Percentiles rank a stretch among this genome's conserved stretches.
phyloP scores from a whole-genome alignment of 192 early-diverging fungal species.

The Entomortierella chlamydospora region DNA sequence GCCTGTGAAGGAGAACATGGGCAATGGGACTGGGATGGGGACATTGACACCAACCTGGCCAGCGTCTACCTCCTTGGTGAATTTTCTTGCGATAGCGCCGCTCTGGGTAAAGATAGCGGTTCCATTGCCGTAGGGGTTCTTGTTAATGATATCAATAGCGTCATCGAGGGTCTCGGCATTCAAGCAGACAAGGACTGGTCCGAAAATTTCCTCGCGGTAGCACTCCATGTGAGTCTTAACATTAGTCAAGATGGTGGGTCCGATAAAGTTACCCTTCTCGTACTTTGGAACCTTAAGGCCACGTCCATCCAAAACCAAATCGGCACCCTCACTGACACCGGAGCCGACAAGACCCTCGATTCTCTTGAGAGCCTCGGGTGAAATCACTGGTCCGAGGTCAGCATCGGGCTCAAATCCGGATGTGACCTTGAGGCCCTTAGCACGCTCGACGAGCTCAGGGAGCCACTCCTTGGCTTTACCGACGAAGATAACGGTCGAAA shows the following conservation, averaged over 20 bases:
- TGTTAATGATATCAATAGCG: constrained; percentile 90
- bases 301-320: constrained; percentile 90
- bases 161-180: constrained; percentile 89
- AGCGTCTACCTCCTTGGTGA: constrained; percentile 88
- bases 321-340: constrained; percentile 88
- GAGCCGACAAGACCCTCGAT: constrained; percentile 83
- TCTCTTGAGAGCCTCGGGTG: constrained; percentile 79
- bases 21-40: constrained; percentile 96
- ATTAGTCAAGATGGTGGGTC: constrained; percentile 88
- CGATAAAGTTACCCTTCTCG: constrained; percentile 94
- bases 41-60: constrained; percentile 93
- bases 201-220: constrained; percentile 97
- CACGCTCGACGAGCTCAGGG: constrained; percentile 89
- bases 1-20: constrained; percentile 98
- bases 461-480: constrained; percentile 87
- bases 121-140: constrained; percentile 90
- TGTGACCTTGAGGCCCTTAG: constrained; percentile 83
- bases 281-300: constrained; percentile 76
- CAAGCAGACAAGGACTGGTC: constrained; percentile 89
- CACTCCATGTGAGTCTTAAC: constrained; percentile 85
- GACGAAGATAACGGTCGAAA: constrained; percentile 92
- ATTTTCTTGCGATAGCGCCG: constrained; percentile 88
- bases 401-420: constrained; percentile 86
- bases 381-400: constrained; percentile 94
- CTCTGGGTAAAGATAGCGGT: constrained; percentile 92